Conservation (phyloP, 495 filamentous ascomycete species). For the Arthonia radiata region DNA sequence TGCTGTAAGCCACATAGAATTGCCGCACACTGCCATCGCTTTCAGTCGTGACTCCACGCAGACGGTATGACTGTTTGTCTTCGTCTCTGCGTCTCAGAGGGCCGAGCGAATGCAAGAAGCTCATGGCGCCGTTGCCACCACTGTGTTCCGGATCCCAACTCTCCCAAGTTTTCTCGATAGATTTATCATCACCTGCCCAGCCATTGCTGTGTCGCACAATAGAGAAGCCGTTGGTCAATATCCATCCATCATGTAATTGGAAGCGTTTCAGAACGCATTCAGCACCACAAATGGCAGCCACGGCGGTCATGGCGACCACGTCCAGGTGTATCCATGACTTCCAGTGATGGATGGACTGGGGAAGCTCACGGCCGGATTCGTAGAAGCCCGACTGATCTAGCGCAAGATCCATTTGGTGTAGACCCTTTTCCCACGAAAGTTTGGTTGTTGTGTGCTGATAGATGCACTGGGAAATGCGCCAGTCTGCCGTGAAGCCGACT, state of each 20-base stretch:
- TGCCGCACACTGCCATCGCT: too few relatives aligned
- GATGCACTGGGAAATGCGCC: constrained; percentile 27
- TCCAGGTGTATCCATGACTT: constrained; percentile 26
- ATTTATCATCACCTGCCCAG: constrained; percentile 10
- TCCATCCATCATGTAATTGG: constrained; percentile 27
- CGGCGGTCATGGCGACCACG: constrained; percentile 23
- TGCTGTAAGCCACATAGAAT: too few relatives aligned
- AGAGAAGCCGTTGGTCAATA: constrained; percentile 32
- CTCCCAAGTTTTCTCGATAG: constrained; percentile 25
- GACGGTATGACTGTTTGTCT: too few relatives aligned
- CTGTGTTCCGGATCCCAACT: too few relatives aligned
- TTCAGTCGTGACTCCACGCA: too few relatives aligned
- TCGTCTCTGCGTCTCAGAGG: too few relatives aligned
- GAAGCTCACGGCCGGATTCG: constrained; percentile 24
- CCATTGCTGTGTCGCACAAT: constrained; percentile 24
- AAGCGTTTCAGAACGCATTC: constrained; percentile 30
- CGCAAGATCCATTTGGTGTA: constrained; percentile 28
- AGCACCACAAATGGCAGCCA: constrained; percentile 29
- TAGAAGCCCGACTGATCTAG: constrained; percentile 29
- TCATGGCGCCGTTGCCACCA: too few relatives aligned
- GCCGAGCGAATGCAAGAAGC: too few relatives aligned
- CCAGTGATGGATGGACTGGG: constrained; percentile 35
- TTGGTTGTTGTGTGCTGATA: constrained; percentile 22
- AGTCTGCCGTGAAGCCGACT: constrained; percentile 21
- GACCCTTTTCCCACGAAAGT: constrained; percentile 23